Conservation (phyloP, 306 rosid genomes). For the Pyrus pyrifolia region DNA sequence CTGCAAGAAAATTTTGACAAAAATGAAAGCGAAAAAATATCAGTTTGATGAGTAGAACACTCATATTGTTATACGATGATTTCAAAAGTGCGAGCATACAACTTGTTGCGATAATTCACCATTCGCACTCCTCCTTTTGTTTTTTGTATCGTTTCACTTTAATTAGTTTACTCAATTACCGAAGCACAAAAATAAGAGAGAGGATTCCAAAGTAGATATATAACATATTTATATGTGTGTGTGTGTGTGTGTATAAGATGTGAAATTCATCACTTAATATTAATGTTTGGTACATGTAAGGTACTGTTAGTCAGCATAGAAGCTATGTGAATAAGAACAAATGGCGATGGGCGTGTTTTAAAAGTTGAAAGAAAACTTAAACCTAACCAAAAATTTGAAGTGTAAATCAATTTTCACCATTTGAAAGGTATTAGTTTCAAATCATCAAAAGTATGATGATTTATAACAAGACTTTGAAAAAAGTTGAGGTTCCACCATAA, state of each 20-base stretch:
- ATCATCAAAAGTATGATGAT: background rate
- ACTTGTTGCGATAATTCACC: background rate
- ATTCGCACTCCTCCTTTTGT: too few relatives aligned
- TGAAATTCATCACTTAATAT: too few relatives aligned
- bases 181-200: too few relatives aligned
- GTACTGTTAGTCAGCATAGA: background rate
- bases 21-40: background rate
- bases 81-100: background rate
- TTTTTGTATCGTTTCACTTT: too few relatives aligned
- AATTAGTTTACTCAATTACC: background rate
- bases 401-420: background rate
- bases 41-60: background rate
- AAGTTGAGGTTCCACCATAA: too few relatives aligned
- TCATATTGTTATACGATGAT: background rate
- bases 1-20: constrained; percentile 29
- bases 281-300: background rate
- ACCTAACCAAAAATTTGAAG: background rate
- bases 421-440: background rate
- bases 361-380: background rate
- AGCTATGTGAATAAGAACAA: background rate
- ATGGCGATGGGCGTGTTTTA: background rate
- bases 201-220: too few relatives aligned
- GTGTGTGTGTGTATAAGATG: too few relatives aligned
- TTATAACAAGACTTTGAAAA: background rate
- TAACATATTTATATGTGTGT: too few relatives aligned